Conservation (phyloP, 2,329 filamentous ascomycete genomes). For the Colletotrichum viniferum region DNA sequence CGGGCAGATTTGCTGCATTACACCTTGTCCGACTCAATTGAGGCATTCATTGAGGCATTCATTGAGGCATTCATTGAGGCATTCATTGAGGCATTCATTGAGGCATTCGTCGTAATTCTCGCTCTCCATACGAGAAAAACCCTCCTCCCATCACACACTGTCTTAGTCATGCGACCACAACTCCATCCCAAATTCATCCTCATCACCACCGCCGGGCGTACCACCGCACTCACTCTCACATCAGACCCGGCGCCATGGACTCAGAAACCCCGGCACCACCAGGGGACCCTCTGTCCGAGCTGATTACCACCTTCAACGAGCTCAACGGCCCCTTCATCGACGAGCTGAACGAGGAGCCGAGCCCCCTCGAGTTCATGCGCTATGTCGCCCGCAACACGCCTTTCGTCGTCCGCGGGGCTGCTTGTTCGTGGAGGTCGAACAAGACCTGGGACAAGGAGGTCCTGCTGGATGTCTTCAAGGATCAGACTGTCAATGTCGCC, state of each 20-base stretch:
- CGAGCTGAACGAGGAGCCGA: slow-evolving; percentile 68
- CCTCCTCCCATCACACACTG: not conserved
- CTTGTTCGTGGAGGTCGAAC: slow-evolving; percentile 66
- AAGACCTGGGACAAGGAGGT: slow-evolving; percentile 67
- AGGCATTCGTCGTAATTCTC: not conserved
- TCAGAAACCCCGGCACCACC: not conserved
- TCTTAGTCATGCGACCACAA: slow-evolving; percentile 5
- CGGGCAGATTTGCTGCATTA: not conserved
- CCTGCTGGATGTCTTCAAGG: slow-evolving; percentile 58
- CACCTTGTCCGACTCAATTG: not conserved
- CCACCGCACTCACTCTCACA: not conserved
- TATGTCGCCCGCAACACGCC: slow-evolving; percentile 76
- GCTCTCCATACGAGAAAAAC: not conserved
- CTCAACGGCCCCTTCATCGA: slow-evolving; percentile 68
- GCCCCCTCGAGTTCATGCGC: slow-evolving; percentile 80
- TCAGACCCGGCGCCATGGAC: not conserved
- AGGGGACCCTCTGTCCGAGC: slow-evolving; percentile 50
- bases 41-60: not conserved
- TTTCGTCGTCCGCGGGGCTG: slow-evolving; percentile 72
- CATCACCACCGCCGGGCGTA: not conserved
- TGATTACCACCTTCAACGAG: slow-evolving; percentile 75
- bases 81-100: not conserved
- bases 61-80: not conserved
- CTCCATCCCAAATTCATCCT: not conserved
- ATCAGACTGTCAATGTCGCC: slow-evolving; percentile 72